phyloP scores from a whole-genome alignment of 208 protist genomes.

The Porcisia deanei region DNA sequence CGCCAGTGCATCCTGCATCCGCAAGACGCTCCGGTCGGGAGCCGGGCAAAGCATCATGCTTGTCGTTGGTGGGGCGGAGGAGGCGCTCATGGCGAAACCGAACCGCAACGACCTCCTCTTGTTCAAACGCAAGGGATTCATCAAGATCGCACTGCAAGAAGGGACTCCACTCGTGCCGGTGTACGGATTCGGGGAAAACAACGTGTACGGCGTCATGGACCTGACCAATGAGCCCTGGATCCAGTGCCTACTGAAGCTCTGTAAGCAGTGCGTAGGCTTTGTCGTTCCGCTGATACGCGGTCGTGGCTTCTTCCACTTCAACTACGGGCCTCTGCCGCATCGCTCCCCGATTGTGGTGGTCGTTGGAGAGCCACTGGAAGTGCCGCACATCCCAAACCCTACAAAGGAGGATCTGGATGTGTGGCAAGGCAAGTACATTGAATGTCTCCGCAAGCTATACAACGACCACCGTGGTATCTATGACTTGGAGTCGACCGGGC shows the following conservation, averaged over 20 bases:
- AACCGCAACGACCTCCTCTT: slow-evolving; percentile 77
- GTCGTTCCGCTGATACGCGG: slow-evolving; percentile 68
- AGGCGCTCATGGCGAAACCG: slow-evolving; percentile 71
- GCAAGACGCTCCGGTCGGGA: slow-evolving; percentile 62
- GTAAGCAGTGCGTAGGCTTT: slow-evolving; percentile 62
- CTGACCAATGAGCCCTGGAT: slow-evolving; percentile 36
- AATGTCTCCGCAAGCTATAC: slow-evolving; percentile 71
- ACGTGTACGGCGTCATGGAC: slow-evolving; percentile 65
- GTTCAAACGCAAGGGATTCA: slow-evolving; percentile 79
- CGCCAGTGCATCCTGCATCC: slow-evolving; percentile 73
- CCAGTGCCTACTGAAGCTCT: slow-evolving; percentile 24
- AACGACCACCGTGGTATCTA: slow-evolving; percentile 68
- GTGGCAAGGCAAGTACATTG: slow-evolving; percentile 83
- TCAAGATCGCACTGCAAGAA: slow-evolving; percentile 85
- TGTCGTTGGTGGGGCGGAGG: slow-evolving; percentile 82
- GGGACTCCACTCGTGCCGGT: slow-evolving; percentile 78
- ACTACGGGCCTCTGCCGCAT: slow-evolving; percentile 69
- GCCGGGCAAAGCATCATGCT: slow-evolving; percentile 83
- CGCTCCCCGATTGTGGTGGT: slow-evolving; percentile 82
- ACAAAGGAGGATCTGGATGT: slow-evolving; percentile 61
- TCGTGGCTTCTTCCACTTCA: slow-evolving; percentile 82
- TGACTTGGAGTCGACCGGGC: slow-evolving; percentile 64
- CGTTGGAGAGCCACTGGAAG: slow-evolving; percentile 69
- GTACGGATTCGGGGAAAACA: slow-evolving; percentile 90
- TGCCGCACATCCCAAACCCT: slow-evolving; percentile 68